phyloP scores from a whole-genome alignment of 768 basidiomycete species.

The Podaxis carcinomalis region DNA sequence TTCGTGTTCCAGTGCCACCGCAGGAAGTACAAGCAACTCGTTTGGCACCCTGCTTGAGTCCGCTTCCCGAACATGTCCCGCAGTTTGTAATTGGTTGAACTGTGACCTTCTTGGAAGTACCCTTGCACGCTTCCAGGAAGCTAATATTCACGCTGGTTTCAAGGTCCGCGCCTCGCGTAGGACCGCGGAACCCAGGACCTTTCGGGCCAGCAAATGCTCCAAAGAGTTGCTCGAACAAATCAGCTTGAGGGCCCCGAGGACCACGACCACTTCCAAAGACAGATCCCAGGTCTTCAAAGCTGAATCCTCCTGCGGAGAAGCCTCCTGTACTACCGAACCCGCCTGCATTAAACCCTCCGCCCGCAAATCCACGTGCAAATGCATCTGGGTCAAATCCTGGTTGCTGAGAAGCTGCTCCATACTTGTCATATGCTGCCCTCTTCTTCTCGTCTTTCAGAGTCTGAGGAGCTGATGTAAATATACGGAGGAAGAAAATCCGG shows the following conservation, averaged over 20 bases:
- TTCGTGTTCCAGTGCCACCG: slow-evolving; percentile 81
- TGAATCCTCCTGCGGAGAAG: slow-evolving; percentile 56
- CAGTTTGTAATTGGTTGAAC: slow-evolving; percentile 84
- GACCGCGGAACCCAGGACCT: slow-evolving; percentile 32
- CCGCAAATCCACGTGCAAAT: slow-evolving; percentile 54
- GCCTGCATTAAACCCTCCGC: slow-evolving; percentile 24
- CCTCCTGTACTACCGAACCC: slow-evolving; percentile 18
- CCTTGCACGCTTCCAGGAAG: slow-evolving; percentile 96
- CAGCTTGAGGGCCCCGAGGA: slow-evolving; percentile 34
- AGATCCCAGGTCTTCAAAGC: slow-evolving; percentile 68
- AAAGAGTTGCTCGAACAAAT: slow-evolving; percentile 87
- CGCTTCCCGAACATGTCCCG: slow-evolving; percentile 77
- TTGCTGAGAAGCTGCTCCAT: slow-evolving; percentile 88
- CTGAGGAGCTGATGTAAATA: slow-evolving; percentile 35
- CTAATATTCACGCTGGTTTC: slow-evolving; percentile 70
- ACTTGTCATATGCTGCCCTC: slow-evolving; percentile 85
- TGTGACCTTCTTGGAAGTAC: slow-evolving; percentile 69
- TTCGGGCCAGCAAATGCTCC: slow-evolving; percentile 56
- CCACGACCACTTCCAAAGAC: slow-evolving; percentile 47
- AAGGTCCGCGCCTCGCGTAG: slow-evolving; percentile 72
- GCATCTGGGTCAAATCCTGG: slow-evolving; percentile 92
- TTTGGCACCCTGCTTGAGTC: slow-evolving; percentile 84
- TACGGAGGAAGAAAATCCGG: background rate
- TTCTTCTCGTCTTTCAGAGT: slow-evolving; percentile 94
- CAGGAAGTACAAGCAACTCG: slow-evolving; percentile 76